phyloP scores from a whole-genome alignment of 2,329 filamentous ascomycete genomes.

The Trichoderma guizhouense region DNA sequence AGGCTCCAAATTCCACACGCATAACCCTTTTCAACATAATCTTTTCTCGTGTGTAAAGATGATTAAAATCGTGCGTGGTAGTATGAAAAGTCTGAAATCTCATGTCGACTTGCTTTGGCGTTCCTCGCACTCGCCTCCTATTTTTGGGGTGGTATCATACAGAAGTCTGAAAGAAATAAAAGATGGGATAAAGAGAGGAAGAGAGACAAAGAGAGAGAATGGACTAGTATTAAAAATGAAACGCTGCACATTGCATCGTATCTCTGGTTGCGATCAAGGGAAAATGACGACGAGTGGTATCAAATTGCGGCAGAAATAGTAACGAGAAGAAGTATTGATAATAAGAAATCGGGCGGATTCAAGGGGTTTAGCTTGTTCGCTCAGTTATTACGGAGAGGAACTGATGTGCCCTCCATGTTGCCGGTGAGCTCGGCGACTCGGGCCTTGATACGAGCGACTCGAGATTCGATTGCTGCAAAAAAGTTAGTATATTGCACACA shows the following conservation, averaged over 20 bases:
- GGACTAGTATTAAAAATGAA: conserved; percentile 17
- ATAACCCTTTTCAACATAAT: neutral
- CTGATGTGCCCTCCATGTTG: conserved; percentile 62
- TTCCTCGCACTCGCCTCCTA: conserved; percentile 18
- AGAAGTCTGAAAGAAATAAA: conserved; percentile 16
- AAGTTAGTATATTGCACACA: conserved; percentile 23
- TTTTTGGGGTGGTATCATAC: conserved; percentile 30
- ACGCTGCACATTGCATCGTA: conserved; percentile 19
- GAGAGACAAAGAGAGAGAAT: neutral
- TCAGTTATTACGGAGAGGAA: conserved; percentile 15
- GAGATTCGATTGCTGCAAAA: conserved; percentile 81
- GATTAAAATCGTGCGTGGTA: neutral
- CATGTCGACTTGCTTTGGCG: neutral
- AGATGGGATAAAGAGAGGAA: conserved; percentile 14
- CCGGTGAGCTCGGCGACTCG: conserved; percentile 91
- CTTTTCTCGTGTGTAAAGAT: neutral
- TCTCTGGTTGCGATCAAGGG: conserved; percentile 8
- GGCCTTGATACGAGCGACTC: conserved; percentile 95
- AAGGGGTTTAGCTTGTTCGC: neutral
- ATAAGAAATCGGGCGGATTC: neutral
- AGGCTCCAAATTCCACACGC: neutral
- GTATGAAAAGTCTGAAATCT: neutral
- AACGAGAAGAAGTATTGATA: neutral
- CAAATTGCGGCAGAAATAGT: conserved; percentile 15
- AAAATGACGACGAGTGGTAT: conserved; percentile 20